phyloP scores from a whole-genome alignment of 2,329 filamentous ascomycete genomes.

The Diaporthe vexans region DNA sequence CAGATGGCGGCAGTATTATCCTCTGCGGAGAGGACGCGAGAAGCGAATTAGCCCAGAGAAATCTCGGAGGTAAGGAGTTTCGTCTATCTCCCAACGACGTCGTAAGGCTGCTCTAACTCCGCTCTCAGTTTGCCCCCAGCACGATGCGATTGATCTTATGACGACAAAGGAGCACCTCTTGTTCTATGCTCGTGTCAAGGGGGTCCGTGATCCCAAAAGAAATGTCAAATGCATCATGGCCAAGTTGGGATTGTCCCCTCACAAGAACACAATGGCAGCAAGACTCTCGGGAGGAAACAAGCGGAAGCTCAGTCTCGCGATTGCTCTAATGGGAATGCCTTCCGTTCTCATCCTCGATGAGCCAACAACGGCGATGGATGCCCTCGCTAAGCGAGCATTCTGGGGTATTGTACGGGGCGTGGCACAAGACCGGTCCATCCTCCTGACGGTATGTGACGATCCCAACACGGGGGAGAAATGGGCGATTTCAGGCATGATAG shows the following conservation, averaged over 20 bases:
- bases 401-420: not conserved
- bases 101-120: not conserved
- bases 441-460: not conserved
- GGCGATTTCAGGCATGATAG: too few species aligned
- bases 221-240: not conserved
- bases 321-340: constrained; percentile 5
- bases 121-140: not conserved
- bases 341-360: constrained; percentile 1
- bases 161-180: not conserved
- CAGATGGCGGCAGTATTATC: not conserved
- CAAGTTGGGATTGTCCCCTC: not conserved
- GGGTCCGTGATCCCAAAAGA: not conserved
- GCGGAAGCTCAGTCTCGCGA: constrained; percentile 11
- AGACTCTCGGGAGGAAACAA: not conserved
- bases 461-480: too few species aligned
- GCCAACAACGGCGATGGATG: constrained; percentile 8
- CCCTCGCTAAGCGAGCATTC: not conserved
- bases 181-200: not conserved
- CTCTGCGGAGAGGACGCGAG: not conserved
- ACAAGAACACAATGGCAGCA: constrained; percentile 7
- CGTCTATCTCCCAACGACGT: too few species aligned
- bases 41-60: not conserved
- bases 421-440: not conserved
- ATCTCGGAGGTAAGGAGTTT: not conserved
- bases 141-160: constrained; percentile 10